These are phyloP conservation scores for Drechslerella stenobrocha DNA, from an alignment of 2,329 filamentous ascomycete species.

Conservation along the genomic window DNA sequence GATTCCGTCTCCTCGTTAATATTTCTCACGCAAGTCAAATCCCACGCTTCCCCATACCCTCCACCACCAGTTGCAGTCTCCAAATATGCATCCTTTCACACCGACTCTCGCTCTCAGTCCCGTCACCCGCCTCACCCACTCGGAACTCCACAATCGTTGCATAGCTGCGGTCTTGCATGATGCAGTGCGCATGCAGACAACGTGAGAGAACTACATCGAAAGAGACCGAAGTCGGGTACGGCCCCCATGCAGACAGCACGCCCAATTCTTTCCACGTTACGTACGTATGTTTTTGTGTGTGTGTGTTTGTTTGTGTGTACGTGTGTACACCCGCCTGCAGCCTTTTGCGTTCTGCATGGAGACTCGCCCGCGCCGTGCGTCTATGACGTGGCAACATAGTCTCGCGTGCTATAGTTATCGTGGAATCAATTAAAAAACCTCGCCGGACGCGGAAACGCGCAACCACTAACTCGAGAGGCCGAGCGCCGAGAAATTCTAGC, in stretches of 20 bases:
- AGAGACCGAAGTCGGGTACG: constrained; percentile 37
- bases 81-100: background rate
- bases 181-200: background rate
- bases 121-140: background rate
- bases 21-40: too few species aligned
- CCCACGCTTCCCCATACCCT: constrained; percentile 6
- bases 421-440: constrained; percentile 3
- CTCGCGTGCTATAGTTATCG: constrained; percentile 20
- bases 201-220: constrained; percentile 47
- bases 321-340: too few species aligned
- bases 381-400: constrained; percentile 48
- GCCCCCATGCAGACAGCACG: too few species aligned
- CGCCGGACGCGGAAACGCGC: constrained; percentile 40
- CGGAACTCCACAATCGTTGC: constrained; percentile 7
- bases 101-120: background rate
- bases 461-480: background rate
- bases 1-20: constrained; percentile 2
- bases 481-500: constrained; percentile 1
- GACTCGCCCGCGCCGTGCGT: constrained; percentile 7
- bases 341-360: background rate
- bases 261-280: too few species aligned
- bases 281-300: constrained; percentile 7
- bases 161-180: constrained; percentile 7
- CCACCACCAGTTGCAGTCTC: background rate
- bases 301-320: background rate